Base-by-base conservation (phyloP, 2,329 filamentous ascomycete genomes). In the Helotiales sp. region DNA sequence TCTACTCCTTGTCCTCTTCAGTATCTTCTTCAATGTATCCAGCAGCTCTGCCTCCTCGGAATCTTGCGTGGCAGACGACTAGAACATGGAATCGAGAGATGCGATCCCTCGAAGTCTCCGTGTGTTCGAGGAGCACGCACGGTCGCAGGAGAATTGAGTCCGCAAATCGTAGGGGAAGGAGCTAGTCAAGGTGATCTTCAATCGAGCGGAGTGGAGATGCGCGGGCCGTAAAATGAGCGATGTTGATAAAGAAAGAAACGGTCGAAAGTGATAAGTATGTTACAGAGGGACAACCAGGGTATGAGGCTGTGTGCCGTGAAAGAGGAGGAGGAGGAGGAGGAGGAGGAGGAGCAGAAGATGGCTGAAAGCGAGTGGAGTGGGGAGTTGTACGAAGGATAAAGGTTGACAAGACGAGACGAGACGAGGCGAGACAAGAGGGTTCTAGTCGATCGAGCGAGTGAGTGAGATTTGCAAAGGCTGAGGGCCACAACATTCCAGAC, bases 61-160 rank as follows among this genome's bases (percentile, higher is more conserved):
- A 62, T 66, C 62, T 67, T 64, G 60, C 66, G 52, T 68, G 65
- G 58, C 34, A 59, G 66, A 54, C 62, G 59, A 45, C 66, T 66
- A 71, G 68, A 69, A 68, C 73, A 75, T 75, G 72, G 72, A 73
- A 68, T 66, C 62, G 58, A 55, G 50, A 71, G 71, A 71, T 73
- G 66, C 65, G 67, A 70, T 73, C 69, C 60, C 68, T 72, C 68
- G 65, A 71, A 32, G 70, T 69, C 58, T 65, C 45, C 32, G 59
- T 34, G 61, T 57, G 63, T 47, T 47, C 49, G 52, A 68, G 61
- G 61, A 62, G 57, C 65, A 57, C 30, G 65, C 64, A 65, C 66
- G 69, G 65, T 70, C 66, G 68, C 62, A 64, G 68, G 55, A 69
- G 67, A 65, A 68, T 67, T 64, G 69, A 58, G 66, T 63, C 66